A percentile compares a stretch with the other conserved stretches of the same genome.
These are phyloP conservation scores for Xylariaceae sp. DNA, from an alignment of 2,329 filamentous ascomycete genomes.

Conservation along the genomic window DNA sequence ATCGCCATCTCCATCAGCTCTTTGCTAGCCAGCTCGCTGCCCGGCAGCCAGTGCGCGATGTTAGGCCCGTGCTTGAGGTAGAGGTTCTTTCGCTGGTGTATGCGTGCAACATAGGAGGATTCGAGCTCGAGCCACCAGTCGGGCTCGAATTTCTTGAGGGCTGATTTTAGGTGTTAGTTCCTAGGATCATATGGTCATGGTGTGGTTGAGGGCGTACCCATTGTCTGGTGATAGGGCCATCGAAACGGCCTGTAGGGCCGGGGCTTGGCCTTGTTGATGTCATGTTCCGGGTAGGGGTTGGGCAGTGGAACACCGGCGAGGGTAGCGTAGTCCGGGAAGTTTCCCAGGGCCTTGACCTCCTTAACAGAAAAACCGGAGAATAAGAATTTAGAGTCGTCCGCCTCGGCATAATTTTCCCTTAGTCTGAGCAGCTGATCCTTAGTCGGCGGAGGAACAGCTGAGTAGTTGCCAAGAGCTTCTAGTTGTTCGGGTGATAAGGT, in stretches of 20 bases:
- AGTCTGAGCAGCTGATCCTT: conserved; percentile 30
- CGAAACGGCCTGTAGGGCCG: conserved; percentile 76
- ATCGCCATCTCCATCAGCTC: conserved; percentile 84
- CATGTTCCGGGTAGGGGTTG: conserved; percentile 56
- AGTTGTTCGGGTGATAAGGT: conserved; percentile 17
- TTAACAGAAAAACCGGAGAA: conserved; percentile 64
- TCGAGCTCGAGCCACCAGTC: conserved; percentile 92
- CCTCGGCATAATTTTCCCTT: conserved; percentile 34
- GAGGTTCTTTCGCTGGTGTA: conserved; percentile 63
- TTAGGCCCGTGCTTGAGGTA: conserved; percentile 56
- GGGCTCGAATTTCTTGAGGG: conserved; percentile 69
- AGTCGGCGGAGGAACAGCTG: conserved; percentile 20
- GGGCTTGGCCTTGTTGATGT: conserved; percentile 61
- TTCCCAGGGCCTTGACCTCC: conserved; percentile 64
- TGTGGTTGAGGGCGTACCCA: conserved; percentile 57
- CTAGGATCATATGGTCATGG: background rate
- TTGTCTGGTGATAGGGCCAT: conserved; percentile 85
- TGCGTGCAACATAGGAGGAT: conserved; percentile 60
- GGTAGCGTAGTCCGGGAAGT: conserved; percentile 73
- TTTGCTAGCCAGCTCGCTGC: conserved; percentile 72
- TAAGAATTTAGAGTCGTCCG: conserved; percentile 43
- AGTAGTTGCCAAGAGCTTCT: conserved; percentile 19
- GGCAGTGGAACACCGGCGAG: conserved; percentile 72
- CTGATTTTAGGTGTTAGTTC: conserved; percentile 38
- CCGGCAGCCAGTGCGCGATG: conserved; percentile 65